Evolutionary conservation across 176 grass and related monocot species (phyloP), one percentile per base, ranked within the genome.

Genomic region (Cenchrus purpureus): DNA sequence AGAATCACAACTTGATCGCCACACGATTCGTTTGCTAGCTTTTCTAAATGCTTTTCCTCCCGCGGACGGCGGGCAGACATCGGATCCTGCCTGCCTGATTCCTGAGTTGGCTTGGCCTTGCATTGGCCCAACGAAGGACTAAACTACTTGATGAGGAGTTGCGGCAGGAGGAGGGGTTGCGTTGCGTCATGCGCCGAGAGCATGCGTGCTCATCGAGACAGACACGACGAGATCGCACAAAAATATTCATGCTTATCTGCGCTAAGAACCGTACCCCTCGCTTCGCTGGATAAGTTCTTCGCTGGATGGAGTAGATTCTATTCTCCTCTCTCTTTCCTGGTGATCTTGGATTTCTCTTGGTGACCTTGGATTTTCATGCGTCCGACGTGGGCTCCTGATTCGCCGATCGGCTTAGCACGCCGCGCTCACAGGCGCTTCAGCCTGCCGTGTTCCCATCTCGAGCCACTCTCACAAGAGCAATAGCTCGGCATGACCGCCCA

Each of bases 161-260:
- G 34, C 1, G 34, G 34, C 34, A 25, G 34, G 79, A 6, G 58
- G 8, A 6, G 9, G n/a, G 29, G 29, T 4, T 5, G 46, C 70
- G 28, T 76, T 43, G 32, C 54, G 72, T 45, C 57, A 63, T 71
- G 55, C 66, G 63, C 54, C 32, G 9, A 42, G 15, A 46, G 44
- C 20, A 48, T 56, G 31, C 19, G 32, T 32, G 58, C 68, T 52
- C 45, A 49, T 29, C 29, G 29, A 71, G 34, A 46, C 15, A 34
- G 34, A 54, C 0, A 84, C 72, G 75, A 59, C 37, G 37, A 40
- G 19, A 77, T 65, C 40, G 48, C 46, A 58, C 45, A 58, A 22
- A 48, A n/a, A 81, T 76, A 82, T 86, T 90, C 88, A 14, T 62
- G 20, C 84, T 68, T 68, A 87, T 83, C 80, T 58, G 5, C 58